Evolutionary conservation across 257 asterid genomes (phyloP), one percentile per base, ranked within the genome.

Genomic region (Przewalskia tangutica): DNA sequence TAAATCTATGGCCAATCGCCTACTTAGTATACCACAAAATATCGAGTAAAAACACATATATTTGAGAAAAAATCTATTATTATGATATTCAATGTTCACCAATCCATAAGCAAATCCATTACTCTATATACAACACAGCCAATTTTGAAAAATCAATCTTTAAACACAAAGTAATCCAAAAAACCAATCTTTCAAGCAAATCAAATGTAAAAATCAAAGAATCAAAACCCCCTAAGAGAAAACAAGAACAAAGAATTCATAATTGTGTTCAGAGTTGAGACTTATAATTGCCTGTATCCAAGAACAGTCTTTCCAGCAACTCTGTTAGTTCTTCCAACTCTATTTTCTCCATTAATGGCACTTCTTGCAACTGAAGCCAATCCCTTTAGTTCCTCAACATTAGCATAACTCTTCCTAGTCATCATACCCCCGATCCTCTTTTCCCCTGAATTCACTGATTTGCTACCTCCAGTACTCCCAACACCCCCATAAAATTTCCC

Each of bases 351-450:
- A 84, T 71, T 88, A 48, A 90, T 91, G 3, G 90, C 92, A 34
- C 77, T 90, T 56, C 90, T 89, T 1, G 93, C 91, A 78, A 89
- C 90, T 14, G 86, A 86, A 44, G 86, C 85, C 83, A 89, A 75
- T 7, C 95, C 93, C 85, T 91, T 92, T 87, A 94, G 58, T 17
- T 89, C 99, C 71, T 87, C 95, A 75, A 94, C 62, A 73, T 86
- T 91, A 0, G 97, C 99, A 48, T 89, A 92, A 89, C 99, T 95
- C 82, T 94, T 95, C 87, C 98, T 89, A 7, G 87, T 88, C 93
- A 88, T 85, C 81, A 93, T 18, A 51, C 93, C 97, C 8, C 95
- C 97, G 38, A 84, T 84, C 87, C 84, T 90, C 87, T 92, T 95
- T 88, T 90, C 97, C 71, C 91, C 93, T 16, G 97, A 87, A 82